Base-by-base conservation (phyloP, 805 yeast genomes). In the Sugiyamaella valdiviana region DNA sequence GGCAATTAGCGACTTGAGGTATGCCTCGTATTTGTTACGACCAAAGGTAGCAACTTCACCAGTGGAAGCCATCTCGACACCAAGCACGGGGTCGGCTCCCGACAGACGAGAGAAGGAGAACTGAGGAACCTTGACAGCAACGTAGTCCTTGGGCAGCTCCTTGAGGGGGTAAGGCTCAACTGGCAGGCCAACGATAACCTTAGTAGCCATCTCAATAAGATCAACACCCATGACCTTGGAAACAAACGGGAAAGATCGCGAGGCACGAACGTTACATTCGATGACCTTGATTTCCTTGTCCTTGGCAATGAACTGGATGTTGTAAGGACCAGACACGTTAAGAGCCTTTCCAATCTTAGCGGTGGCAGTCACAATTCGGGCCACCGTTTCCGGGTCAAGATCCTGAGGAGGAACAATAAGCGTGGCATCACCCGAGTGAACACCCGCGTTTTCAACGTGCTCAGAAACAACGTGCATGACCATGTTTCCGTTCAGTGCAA, bases 21-120 rank as follows among this genome's bases (percentile, higher is more conserved):
- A 93, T 19, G 99, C 99, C 73, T 95, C 99, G 64, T 89, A 90
- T 71, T 91, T 91, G 75, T 90, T 83, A 63, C 78, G 88, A 63
- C 99, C 99, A 65, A 93, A 91, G 55, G 95, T 80, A 44, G 99
- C 99, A 63, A 90, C 97, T 70, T 89, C 98, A 77, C 98, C 98
- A 53, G 98, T 91, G 24, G 97, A 91, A 16, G 98, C 96, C 98
- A 91, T 91, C 72, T 91, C 98, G 56, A 91, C 98, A 73, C 98
- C 98, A 57, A 91, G 75, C 53, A 91, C 89, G 46, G 98, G 98
- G 67, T 91, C 98, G 48, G 98, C 98, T 60, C 98, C 98, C 42
- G 96, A 86, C 58, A 91, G 77, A 69, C 98, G 82, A 24, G 97
- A 85, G 82, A 93, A 91, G 5, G 97, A 90, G 72, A 91, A 91